phyloP scores from a whole-genome alignment of 2,329 filamentous ascomycete genomes.

The Aspergillus pseudoterreus region DNA sequence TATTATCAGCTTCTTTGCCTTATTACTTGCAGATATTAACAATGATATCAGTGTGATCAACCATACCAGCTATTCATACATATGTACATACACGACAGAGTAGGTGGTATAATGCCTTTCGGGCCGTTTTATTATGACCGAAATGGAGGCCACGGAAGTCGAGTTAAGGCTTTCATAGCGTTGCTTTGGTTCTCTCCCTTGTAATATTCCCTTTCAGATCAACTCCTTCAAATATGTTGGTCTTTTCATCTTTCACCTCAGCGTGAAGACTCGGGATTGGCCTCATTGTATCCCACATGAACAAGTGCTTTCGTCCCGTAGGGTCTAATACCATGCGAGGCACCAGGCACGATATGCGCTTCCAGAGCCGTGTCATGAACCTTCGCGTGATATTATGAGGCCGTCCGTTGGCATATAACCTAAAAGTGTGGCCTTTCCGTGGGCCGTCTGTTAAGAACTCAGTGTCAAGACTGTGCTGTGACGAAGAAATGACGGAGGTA shows the following conservation, averaged over 20 bases:
- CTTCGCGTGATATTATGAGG: slow-evolving; percentile 39
- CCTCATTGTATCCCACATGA: slow-evolving; percentile 25
- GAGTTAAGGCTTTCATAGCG: background rate
- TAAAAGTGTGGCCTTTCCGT: slow-evolving; percentile 33
- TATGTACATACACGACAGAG: no score
- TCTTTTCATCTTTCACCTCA: background rate
- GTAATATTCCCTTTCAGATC: background rate
- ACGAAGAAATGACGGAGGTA: slow-evolving; percentile 1
- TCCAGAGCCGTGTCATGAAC: slow-evolving; percentile 38
- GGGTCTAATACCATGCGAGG: slow-evolving; percentile 27
- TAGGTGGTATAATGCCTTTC: no score
- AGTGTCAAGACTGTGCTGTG: slow-evolving; percentile 12
- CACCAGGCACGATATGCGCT: slow-evolving; percentile 30
- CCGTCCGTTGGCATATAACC: slow-evolving; percentile 29
- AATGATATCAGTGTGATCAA: no score
- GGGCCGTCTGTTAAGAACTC: slow-evolving; percentile 35
- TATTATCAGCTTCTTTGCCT: no score
- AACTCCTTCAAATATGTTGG: background rate
- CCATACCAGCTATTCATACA: no score
- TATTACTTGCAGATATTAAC: no score
- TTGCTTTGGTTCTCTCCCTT: background rate
- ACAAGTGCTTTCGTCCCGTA: slow-evolving; percentile 17
- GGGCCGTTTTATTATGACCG: no score
- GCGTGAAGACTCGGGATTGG: background rate
- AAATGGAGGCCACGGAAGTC: no score